Percentiles rank a stretch among this genome's conserved stretches.
Conservation (phyloP, 495 filamentous ascomycete species). For the Achaetomiella virescens region DNA sequence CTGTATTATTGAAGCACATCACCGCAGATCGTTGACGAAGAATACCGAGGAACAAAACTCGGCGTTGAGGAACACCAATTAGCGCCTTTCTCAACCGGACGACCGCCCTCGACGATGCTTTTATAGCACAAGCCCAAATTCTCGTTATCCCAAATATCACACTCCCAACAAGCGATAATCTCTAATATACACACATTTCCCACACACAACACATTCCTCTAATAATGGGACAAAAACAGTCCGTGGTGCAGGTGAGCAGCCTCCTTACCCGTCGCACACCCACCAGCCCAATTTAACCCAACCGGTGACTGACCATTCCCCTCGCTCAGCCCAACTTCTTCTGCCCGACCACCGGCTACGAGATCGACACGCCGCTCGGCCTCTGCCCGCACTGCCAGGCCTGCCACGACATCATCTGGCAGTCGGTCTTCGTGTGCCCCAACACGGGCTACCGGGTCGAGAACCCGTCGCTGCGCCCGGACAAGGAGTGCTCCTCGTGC, state of each 20-base stretch:
- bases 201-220: background rate
- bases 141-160: background rate
- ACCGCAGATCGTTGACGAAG: background rate
- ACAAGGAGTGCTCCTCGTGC: constrained; percentile 28
- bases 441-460: constrained; percentile 33
- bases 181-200: background rate
- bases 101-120: background rate
- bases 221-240: constrained; percentile 19
- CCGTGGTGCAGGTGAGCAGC: constrained; percentile 4
- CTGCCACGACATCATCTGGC: constrained; percentile 32
- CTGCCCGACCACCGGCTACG: constrained; percentile 26
- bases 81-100: background rate
- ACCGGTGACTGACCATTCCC: background rate
- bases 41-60: background rate
- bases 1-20: background rate
- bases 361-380: constrained; percentile 21
- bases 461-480: constrained; percentile 10
- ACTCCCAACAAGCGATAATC: too few relatives aligned
- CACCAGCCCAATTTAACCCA: background rate
- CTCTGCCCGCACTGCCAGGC: constrained; percentile 26
- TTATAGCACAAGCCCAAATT: background rate
- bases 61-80: background rate
- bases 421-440: constrained; percentile 29
- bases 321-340: constrained; percentile 18
- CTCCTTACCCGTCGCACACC: background rate